Conservation (phyloP, 139 green algal species). For the Axilococcus clingmanii region DNA sequence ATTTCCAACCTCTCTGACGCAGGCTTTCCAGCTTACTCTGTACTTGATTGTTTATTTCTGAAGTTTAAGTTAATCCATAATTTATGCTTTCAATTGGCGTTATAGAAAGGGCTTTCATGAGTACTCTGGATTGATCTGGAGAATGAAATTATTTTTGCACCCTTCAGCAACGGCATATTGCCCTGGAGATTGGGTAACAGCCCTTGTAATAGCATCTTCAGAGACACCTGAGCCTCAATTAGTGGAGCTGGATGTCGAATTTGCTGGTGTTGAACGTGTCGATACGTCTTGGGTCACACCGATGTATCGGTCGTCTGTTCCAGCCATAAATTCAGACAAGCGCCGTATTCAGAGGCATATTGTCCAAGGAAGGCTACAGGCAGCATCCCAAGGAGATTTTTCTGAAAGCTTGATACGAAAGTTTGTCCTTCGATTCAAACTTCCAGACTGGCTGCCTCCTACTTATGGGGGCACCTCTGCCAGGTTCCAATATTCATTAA, state of each 20-base stretch:
- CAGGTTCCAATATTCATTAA: constrained; percentile 32
- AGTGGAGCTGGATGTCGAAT: constrained; percentile 23
- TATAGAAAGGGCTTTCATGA: no score
- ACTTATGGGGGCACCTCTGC: constrained; percentile 38
- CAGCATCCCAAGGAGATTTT: constrained; percentile 20
- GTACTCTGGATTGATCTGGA: no score
- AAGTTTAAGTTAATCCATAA: not conserved
- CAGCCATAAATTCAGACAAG: constrained; percentile 22
- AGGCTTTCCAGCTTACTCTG: no score
- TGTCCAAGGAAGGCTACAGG: constrained; percentile 19
- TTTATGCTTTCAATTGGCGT: no score
- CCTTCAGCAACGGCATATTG: not conserved
- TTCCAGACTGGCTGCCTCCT: constrained; percentile 37
- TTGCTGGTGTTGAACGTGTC: constrained; percentile 31
- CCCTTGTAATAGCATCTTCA: constrained; percentile 19
- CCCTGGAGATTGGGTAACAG: constrained; percentile 23
- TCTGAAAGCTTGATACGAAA: not conserved
- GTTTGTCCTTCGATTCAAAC: constrained; percentile 26
- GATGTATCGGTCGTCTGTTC: constrained; percentile 10
- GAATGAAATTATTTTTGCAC: no score
- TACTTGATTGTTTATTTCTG: not conserved
- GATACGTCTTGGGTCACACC: constrained; percentile 34
- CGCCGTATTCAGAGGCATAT: constrained; percentile 23
- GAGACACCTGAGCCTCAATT: constrained; percentile 11
- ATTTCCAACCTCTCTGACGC: no score